These are phyloP conservation scores for Cercospora sojina DNA, from an alignment of 2,329 filamentous ascomycete species.

Conservation along the genomic window DNA sequence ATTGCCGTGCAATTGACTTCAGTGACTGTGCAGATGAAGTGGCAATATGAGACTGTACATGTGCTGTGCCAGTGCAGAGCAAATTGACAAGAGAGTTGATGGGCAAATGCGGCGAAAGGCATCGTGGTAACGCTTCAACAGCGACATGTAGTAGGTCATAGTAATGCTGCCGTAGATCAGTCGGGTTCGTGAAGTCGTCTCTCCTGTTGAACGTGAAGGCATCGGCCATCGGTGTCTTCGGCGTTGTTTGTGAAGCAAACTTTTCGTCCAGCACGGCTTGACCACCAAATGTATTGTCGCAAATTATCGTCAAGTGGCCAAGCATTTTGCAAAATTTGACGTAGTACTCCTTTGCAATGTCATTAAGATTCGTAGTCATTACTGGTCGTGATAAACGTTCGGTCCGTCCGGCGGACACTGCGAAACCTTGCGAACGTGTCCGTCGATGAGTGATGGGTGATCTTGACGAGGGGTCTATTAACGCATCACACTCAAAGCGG, in stretches of 20 bases:
- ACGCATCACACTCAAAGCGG: conserved; percentile 53
- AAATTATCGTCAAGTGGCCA: conserved; percentile 92
- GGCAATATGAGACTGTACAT: conserved; percentile 90
- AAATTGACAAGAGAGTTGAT: conserved; percentile 94
- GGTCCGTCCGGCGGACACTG: conserved; percentile 50
- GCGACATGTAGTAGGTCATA: conserved; percentile 95
- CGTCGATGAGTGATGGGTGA: conserved; percentile 39
- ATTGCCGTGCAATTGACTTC: conserved; percentile 91
- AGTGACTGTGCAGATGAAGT: conserved; percentile 87
- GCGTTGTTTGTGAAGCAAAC: conserved; percentile 72
- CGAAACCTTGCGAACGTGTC: conserved; percentile 39
- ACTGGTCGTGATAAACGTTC: conserved; percentile 67
- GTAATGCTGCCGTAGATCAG: conserved; percentile 88
- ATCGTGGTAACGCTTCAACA: conserved; percentile 92
- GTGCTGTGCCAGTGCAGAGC: conserved; percentile 92
- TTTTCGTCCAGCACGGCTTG: conserved; percentile 96
- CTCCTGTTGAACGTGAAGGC: conserved; percentile 86
- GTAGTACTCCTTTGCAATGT: conserved; percentile 81
- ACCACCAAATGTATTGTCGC: conserved; percentile 94
- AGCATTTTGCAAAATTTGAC: conserved; percentile 90
- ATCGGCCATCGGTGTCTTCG: conserved; percentile 92
- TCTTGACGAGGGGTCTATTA: conserved; percentile 42
- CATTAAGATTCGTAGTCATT: conserved; percentile 63
- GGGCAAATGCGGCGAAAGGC: conserved; percentile 83
- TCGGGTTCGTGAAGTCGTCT: conserved; percentile 70